A percentile compares a stretch with the other conserved stretches of the same genome.
Evolutionary conservation across 1,139 yeast species (phyloP).

Genomic region (Hyphopichia fennica): DNA sequence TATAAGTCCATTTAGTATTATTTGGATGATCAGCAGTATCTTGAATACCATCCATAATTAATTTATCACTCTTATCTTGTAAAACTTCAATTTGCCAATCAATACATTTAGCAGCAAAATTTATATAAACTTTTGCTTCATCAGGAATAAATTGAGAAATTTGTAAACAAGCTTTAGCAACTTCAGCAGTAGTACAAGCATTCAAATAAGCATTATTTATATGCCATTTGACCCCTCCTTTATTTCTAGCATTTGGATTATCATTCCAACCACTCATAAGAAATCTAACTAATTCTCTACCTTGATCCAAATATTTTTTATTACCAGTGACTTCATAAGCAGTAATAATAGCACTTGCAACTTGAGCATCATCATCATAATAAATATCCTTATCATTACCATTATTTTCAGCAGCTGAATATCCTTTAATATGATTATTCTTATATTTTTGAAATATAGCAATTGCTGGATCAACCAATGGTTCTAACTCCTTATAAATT

Average conservation of each 20-base stretch:
- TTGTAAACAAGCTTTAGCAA: conserved; percentile 66
- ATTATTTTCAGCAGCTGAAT: conserved; percentile 57
- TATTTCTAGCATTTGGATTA: conserved; percentile 37
- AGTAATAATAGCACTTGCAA: conserved; percentile 63
- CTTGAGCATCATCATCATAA: conserved; percentile 78
- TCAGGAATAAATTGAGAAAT: conserved; percentile 53
- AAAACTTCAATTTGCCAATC: conserved; percentile 55
- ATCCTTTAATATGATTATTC: conserved; percentile 51
- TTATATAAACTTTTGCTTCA: conserved; percentile 43
- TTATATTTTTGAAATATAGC: conserved; percentile 53
- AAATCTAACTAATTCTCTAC: conserved; percentile 59
- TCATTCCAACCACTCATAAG: conserved; percentile 68
- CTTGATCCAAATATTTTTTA: conserved; percentile 52
- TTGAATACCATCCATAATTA: conserved; percentile 65
- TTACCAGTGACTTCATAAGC: conserved; percentile 72
- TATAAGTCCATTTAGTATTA: conserved; percentile 66
- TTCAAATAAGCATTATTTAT: conserved; percentile 58
- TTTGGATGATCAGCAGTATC: conserved; percentile 46
- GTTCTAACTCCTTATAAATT: conserved; percentile 54
- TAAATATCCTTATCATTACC: conserved; percentile 64
- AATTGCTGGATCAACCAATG: conserved; percentile 57
- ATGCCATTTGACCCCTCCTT: conserved; percentile 73
- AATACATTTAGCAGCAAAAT: conserved; percentile 55
- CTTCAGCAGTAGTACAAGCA: conserved; percentile 70
- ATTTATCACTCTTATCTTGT: conserved; percentile 55